Evolutionary conservation across 1,284 basidiomycete genomes (phyloP).

Genomic region (Naganishia albida): DNA sequence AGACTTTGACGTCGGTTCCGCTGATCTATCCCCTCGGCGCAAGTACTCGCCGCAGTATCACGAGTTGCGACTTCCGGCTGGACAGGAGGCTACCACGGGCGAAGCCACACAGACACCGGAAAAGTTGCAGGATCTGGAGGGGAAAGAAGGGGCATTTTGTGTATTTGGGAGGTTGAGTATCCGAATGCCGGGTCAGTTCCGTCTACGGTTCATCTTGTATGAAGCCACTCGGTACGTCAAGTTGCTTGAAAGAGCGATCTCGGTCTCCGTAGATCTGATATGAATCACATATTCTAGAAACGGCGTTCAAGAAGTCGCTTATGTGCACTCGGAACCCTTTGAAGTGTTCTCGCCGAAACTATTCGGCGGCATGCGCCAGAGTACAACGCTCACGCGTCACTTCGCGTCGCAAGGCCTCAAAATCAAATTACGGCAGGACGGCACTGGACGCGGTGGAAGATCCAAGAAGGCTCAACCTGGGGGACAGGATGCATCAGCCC

Average conservation of each 20-base stretch:
- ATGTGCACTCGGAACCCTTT: constrained; percentile 50
- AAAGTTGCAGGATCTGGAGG: constrained; percentile 48
- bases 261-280: not conserved
- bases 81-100: constrained; percentile 52
- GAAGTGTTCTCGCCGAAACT: constrained; percentile 55
- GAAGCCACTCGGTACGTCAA: constrained; percentile 50
- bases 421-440: constrained; percentile 53
- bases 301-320: constrained; percentile 44
- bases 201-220: constrained; percentile 52
- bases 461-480: constrained; percentile 15
- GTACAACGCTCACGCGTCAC: constrained; percentile 52
- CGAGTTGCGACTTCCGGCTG: constrained; percentile 48
- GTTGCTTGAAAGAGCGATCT: too few species aligned
- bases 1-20: not conserved
- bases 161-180: constrained; percentile 54
- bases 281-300: constrained; percentile 32
- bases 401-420: constrained; percentile 54
- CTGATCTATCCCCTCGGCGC: constrained; percentile 15
- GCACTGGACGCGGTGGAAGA: constrained; percentile 21
- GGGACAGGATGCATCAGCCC: not conserved
- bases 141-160: constrained; percentile 46
- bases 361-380: constrained; percentile 55
- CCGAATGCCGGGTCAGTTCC: constrained; percentile 51
- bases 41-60: constrained; percentile 37
- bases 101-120: constrained; percentile 54